Percentiles rank a stretch among this genome's conserved stretches.
Conservation (phyloP, 2,329 filamentous ascomycete species). For the Phoma sp. region DNA sequence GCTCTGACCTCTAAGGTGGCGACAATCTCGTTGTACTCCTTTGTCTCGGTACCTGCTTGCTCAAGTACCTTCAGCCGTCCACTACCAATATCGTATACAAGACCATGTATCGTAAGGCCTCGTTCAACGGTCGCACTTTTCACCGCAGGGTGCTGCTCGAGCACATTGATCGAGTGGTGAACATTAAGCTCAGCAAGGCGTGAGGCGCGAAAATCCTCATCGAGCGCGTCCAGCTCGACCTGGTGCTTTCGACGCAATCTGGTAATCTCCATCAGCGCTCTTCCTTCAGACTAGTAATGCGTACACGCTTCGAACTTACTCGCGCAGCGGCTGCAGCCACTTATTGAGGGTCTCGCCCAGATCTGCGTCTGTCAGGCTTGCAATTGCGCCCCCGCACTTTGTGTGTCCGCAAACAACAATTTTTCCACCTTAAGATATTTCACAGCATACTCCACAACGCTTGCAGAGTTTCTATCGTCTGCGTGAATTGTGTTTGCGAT, state of each 20-base stretch:
- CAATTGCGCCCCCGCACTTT: slow-evolving; percentile 54
- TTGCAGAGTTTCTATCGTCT: slow-evolving; percentile 75
- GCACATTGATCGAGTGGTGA: slow-evolving; percentile 67
- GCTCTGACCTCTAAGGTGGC: not conserved
- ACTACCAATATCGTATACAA: slow-evolving; percentile 70
- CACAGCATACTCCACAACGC: slow-evolving; percentile 82
- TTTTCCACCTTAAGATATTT: slow-evolving; percentile 63
- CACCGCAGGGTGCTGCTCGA: slow-evolving; percentile 72
- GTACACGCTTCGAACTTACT: slow-evolving; percentile 29
- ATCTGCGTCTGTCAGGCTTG: slow-evolving; percentile 61
- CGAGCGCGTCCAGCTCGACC: slow-evolving; percentile 55
- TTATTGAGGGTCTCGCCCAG: slow-evolving; percentile 64
- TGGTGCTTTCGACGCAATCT: slow-evolving; percentile 60
- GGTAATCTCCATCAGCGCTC: not conserved
- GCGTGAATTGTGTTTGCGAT: slow-evolving; percentile 82
- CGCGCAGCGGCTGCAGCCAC: slow-evolving; percentile 65
- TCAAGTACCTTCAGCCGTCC: slow-evolving; percentile 63
- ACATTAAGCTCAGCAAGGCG: slow-evolving; percentile 81
- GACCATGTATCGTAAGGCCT: slow-evolving; percentile 76
- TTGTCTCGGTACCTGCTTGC: slow-evolving; percentile 2
- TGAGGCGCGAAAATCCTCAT: slow-evolving; percentile 57
- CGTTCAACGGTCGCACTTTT: slow-evolving; percentile 73
- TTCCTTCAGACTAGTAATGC: not conserved
- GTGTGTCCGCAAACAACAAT: not conserved
- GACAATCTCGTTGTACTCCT: not conserved